A percentile compares a stretch with the other conserved stretches of the same genome.
These are phyloP conservation scores for Pisolithus sp. DNA, from an alignment of 768 basidiomycete species.

Conservation along the genomic window DNA sequence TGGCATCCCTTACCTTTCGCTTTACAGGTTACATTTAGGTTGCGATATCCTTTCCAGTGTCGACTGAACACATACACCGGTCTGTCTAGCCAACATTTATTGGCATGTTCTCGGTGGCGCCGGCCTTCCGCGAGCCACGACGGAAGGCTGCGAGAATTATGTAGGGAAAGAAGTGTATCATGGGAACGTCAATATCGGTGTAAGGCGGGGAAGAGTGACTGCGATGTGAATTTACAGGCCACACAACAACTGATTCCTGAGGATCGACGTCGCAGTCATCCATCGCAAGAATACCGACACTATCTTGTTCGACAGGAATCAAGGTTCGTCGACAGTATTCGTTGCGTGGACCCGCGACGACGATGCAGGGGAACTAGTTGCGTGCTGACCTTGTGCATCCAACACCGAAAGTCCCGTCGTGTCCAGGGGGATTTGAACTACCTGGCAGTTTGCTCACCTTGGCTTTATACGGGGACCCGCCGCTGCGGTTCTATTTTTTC, in stretches of 20 bases:
- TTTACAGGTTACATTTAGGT: no score
- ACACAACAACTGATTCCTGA: conserved; percentile 19
- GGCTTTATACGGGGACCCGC: background rate
- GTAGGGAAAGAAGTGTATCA: no score
- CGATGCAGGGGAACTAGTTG: conserved; percentile 29
- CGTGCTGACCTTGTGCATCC: conserved; percentile 6
- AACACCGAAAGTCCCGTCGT: background rate
- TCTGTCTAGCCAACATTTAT: no score
- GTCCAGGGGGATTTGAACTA: background rate
- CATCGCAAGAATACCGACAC: conserved; percentile 58
- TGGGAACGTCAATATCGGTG: no score
- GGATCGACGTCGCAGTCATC: conserved; percentile 69
- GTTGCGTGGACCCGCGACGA: conserved; percentile 25
- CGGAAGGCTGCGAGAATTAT: no score
- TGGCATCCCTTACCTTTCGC: no score
- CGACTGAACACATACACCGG: no score
- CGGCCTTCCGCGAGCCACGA: no score
- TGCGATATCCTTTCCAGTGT: no score
- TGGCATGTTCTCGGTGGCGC: no score
- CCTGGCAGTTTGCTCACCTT: background rate
- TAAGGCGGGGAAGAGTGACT: background rate
- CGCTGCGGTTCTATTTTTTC: background rate
- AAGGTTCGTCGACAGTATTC: conserved; percentile 21
- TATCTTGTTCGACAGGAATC: conserved; percentile 20
- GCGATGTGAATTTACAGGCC: background rate